These are phyloP conservation scores for Tephrocybe sp. DNA, from an alignment of 768 basidiomycete species.

Conservation along the genomic window DNA sequence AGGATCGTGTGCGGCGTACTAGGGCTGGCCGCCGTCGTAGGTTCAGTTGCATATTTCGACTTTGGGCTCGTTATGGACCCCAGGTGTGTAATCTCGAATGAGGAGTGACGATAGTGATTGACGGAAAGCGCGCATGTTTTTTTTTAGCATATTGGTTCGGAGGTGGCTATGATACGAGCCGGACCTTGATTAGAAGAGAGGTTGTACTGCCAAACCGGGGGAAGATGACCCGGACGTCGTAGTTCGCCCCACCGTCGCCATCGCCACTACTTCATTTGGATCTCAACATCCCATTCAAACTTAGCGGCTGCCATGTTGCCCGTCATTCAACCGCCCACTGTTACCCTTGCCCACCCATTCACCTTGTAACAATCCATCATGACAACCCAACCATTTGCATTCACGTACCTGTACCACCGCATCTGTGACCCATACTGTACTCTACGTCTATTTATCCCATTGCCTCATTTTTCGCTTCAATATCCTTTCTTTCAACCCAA, in stretches of 20 bases:
- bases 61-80: background rate
- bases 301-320: background rate
- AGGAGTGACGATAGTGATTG: background rate
- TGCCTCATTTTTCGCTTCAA: background rate
- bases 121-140: background rate
- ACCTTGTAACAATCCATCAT: background rate
- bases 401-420: background rate
- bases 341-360: background rate
- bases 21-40: constrained; percentile 4
- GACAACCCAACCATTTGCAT: background rate
- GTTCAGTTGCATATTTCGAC: constrained; percentile 2
- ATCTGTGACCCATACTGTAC: background rate
- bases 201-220: background rate
- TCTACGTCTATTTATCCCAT: background rate
- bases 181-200: background rate
- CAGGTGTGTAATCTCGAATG: background rate
- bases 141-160: constrained; percentile 3
- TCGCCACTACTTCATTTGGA: background rate
- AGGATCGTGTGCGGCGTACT: constrained; percentile 7
- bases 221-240: background rate
- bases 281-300: background rate
- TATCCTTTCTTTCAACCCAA: background rate
- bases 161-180: constrained; percentile 4
- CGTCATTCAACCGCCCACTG: background rate
- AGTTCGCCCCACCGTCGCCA: background rate